Evolutionary conservation across 2,329 filamentous ascomycete genomes (phyloP), one percentile per base, ranked within the genome.

Genomic region (Ilyonectria sp.): DNA sequence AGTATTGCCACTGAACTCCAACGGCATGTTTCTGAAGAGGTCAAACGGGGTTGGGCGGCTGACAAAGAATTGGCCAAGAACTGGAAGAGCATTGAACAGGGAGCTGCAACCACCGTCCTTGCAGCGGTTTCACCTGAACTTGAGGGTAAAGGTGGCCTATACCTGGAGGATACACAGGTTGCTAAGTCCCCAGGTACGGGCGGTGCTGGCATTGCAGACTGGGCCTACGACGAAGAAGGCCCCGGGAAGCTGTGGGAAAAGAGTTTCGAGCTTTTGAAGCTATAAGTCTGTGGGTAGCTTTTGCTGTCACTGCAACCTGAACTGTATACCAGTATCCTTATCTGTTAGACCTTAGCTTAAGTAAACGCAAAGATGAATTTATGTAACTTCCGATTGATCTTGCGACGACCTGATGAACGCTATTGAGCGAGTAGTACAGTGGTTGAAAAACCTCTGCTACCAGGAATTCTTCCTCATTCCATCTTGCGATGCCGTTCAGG

Each of bases 1-100:
- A 77, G 80, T 5, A 86, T 88, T 69, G 31, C 55, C 23, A 72
- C 71, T 4, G 53, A 69, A 13, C 58, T 52, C 31, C 0, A 56
- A 40, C 10, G 57, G 63, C 4, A 43, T 69, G 29, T n/a, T 46
- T 10, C 31, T 7, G 29, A 54, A 15, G 46, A 8, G 33, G 8
- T 33, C 3, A 58, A 59, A 7, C 26, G 50, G 17, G 7, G 9
- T 37, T 43, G 47, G 37, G 35, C 46, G 13, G n/a, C 43, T 43
- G 17, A 53, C 31, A 6, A 54, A 35, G 31, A 31, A 15, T 10
- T 53, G 10, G 47, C 33, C 19, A 64, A 64, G 37, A 7, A 11
- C 19, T 23, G 35, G 35, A 64, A 64, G 54, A 59, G 21, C 4
- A 6, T 35, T 13, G 61, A 59, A 17, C 61, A 59, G 35, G 61